These are phyloP conservation scores for Pseudocercospora pini-densiflorae DNA, from an alignment of 2,329 filamentous ascomycete genomes.

Conservation along the genomic window DNA sequence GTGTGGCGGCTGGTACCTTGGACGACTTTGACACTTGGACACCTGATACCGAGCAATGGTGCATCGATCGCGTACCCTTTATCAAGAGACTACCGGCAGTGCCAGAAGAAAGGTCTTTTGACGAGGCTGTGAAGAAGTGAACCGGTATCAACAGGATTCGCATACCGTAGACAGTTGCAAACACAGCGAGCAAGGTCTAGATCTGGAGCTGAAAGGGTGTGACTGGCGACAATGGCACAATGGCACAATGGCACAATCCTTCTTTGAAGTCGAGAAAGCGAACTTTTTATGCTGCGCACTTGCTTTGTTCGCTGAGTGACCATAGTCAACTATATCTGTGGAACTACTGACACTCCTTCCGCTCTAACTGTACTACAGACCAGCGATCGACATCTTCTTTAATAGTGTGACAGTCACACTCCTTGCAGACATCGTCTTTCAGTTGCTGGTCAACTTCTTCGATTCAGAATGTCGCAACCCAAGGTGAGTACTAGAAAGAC, in stretches of 20 bases:
- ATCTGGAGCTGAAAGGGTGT: background rate
- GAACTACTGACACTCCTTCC: background rate
- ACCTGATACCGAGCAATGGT: constrained; percentile 34
- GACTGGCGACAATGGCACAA: background rate
- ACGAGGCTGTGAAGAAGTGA: constrained; percentile 15
- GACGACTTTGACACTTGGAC: constrained; percentile 33
- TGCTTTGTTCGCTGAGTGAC: background rate
- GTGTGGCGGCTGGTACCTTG: constrained; percentile 30
- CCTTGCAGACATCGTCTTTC: background rate
- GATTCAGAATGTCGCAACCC: background rate
- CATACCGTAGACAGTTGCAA: background rate
- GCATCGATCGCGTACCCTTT: constrained; percentile 26
- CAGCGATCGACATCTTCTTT: background rate
- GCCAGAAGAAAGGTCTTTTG: constrained; percentile 17
- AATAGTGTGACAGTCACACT: background rate
- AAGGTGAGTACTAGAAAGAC: background rate
- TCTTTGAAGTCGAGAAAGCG: background rate
- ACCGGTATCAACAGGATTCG: no score
- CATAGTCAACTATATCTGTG: background rate
- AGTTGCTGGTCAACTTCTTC: background rate
- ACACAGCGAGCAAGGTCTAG: background rate
- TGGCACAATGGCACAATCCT: background rate
- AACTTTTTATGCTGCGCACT: background rate
- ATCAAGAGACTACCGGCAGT: constrained; percentile 25
- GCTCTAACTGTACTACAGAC: background rate